Evolutionary conservation across 148 eudicot genomes (phyloP).

Genomic region (Spergularia marina): DNA sequence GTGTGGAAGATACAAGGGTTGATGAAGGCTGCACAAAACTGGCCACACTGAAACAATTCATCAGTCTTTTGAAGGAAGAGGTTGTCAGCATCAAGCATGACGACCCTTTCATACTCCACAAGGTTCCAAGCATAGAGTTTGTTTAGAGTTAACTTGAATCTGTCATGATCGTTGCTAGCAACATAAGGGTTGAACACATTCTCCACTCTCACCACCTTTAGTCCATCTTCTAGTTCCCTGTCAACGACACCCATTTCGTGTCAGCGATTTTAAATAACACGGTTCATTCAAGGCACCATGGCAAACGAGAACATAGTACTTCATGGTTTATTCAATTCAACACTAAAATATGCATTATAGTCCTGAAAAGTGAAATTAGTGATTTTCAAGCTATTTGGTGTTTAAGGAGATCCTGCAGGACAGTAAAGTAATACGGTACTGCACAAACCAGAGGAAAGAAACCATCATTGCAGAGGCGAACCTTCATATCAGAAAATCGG

Average conservation of each 20-base stretch:
- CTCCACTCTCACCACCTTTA: slow-evolving; percentile 79
- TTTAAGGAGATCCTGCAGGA: no score
- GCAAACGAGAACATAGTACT: no score
- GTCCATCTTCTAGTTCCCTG: slow-evolving; percentile 90
- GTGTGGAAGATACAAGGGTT: slow-evolving; percentile 99
- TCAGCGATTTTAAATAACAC: neutral
- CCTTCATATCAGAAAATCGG: no score
- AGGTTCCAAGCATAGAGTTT: slow-evolving; percentile 89
- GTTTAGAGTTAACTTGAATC: slow-evolving; percentile 87
- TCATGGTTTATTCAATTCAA: no score
- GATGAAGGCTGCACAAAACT: slow-evolving; percentile 93
- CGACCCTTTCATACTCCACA: slow-evolving; percentile 74
- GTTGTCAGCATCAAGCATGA: slow-evolving; percentile 95
- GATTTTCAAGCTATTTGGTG: no score
- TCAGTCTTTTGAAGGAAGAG: slow-evolving; percentile 79
- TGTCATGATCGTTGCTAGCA: slow-evolving; percentile 29
- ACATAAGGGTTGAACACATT: slow-evolving; percentile 73
- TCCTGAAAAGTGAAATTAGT: no score
- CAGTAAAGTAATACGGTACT: no score
- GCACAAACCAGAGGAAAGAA: no score
- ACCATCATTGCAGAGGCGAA: no score
- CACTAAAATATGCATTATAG: no score
- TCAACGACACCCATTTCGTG: neutral
- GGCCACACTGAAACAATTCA: slow-evolving; percentile 91
- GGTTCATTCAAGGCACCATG: no score